Conservation (phyloP, 768 basidiomycete genomes). For the Termitomyces sp. region DNA sequence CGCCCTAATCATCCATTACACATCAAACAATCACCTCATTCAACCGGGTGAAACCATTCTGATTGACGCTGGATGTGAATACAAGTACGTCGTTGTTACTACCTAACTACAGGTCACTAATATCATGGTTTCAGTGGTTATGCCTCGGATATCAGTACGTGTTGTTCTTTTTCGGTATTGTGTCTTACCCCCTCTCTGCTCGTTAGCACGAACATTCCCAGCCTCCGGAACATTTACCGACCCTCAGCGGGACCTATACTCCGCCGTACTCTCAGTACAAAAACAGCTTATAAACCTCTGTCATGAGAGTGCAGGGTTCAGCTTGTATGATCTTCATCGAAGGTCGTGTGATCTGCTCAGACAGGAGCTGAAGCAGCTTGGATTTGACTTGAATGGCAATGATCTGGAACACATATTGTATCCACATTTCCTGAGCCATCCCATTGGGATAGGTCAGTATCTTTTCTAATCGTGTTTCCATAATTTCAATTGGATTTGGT, state of each 20-base stretch:
- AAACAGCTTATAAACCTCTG: constrained; percentile 61
- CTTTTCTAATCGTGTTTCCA: not conserved
- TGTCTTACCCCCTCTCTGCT: constrained; percentile 1
- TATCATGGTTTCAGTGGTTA: constrained; percentile 64
- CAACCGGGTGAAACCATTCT: constrained; percentile 70
- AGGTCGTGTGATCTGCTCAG: constrained; percentile 61
- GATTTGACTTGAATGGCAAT: constrained; percentile 52
- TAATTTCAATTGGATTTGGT: not conserved
- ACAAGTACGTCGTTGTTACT: constrained; percentile 51
- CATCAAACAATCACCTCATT: constrained; percentile 79
- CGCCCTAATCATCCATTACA: constrained; percentile 91
- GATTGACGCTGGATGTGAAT: constrained; percentile 92
- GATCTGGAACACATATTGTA: constrained; percentile 77
- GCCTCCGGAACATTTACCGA: constrained; percentile 73
- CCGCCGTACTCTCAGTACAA: constrained; percentile 67
- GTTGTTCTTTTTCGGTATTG: not conserved
- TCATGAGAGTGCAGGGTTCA: constrained; percentile 47
- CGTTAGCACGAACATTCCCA: constrained; percentile 80
- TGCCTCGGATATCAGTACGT: constrained; percentile 87
- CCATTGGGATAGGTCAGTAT: constrained; percentile 77
- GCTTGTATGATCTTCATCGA: constrained; percentile 73
- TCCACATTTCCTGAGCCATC: constrained; percentile 90
- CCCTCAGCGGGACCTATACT: constrained; percentile 83
- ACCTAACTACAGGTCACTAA: not conserved
- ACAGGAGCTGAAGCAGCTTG: constrained; percentile 71